Evolutionary conservation across 192 early-diverging fungal species (phyloP).

Genomic region (Coemansia sp.): DNA sequence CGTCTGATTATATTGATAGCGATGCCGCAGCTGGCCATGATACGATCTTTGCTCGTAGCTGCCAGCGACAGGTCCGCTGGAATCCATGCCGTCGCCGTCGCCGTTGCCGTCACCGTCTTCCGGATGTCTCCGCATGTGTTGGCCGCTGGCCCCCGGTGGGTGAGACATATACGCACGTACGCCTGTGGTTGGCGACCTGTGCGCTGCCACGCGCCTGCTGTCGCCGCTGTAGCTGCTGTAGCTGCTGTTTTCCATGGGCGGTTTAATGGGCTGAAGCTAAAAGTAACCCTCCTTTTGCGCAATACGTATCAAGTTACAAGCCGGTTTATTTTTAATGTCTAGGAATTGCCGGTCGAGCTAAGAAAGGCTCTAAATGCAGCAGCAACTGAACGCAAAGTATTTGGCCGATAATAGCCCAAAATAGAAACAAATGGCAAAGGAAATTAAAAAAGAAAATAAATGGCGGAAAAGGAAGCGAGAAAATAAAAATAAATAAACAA

Average conservation of each 20-base stretch:
- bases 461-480: too few species aligned
- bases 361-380: too few species aligned
- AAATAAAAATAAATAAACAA: too few species aligned
- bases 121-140: not conserved
- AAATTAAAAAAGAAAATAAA: too few species aligned
- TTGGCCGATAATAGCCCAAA: too few species aligned
- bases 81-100: not conserved
- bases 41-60: not conserved
- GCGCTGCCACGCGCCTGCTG: not conserved
- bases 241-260: not conserved
- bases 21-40: constrained; percentile 2
- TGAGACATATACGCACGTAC: constrained; percentile 3
- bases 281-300: too few species aligned
- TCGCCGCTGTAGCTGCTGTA: not conserved
- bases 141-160: not conserved
- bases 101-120: not conserved
- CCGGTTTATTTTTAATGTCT: too few species aligned
- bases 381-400: too few species aligned
- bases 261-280: not conserved
- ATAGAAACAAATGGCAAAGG: too few species aligned
- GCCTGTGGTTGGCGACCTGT: not conserved
- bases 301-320: too few species aligned
- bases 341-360: too few species aligned
- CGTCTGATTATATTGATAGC: not conserved
- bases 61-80: not conserved